Conservation (phyloP, 1,284 basidiomycete species). For the Xerocomus nothofagi region DNA sequence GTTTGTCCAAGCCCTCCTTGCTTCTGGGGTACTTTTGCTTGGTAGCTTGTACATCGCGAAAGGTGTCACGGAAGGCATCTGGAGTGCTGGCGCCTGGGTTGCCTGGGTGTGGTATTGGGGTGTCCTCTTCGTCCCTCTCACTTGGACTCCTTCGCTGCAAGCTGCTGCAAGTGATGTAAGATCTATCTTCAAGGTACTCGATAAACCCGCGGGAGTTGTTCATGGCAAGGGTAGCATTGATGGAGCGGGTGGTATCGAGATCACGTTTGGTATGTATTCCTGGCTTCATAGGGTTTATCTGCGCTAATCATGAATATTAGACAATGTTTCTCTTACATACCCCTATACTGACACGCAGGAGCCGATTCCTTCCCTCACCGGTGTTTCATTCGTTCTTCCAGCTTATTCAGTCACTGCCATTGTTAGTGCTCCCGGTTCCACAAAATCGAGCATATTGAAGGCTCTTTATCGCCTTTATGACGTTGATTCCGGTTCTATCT, state of each 20-base stretch:
- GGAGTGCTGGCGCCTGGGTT: slow-evolving; percentile 32
- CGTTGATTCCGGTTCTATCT: slow-evolving; percentile 68
- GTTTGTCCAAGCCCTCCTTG: slow-evolving; percentile 78
- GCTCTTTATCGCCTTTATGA: slow-evolving; percentile 92
- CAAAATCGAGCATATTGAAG: slow-evolving; percentile 82
- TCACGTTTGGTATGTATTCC: slow-evolving; percentile 71
- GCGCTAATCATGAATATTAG: slow-evolving; percentile 38
- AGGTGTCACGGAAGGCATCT: slow-evolving; percentile 31
- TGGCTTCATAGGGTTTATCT: neutral
- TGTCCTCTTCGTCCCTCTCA: slow-evolving; percentile 27
- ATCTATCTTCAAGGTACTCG: slow-evolving; percentile 64
- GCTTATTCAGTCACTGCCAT: slow-evolving; percentile 80
- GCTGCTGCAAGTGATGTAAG: slow-evolving; percentile 13
- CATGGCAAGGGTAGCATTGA: slow-evolving; percentile 79
- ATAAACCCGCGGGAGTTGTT: slow-evolving; percentile 78
- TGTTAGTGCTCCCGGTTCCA: slow-evolving; percentile 78
- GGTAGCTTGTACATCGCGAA: slow-evolving; percentile 49
- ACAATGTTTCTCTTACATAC: slow-evolving; percentile 82
- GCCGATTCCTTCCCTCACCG: slow-evolving; percentile 61
- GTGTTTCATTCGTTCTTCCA: slow-evolving; percentile 82
- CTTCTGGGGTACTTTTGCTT: slow-evolving; percentile 72
- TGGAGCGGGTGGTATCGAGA: slow-evolving; percentile 69
- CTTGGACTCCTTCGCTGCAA: slow-evolving; percentile 24
- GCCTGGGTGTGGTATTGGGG: slow-evolving; percentile 36
- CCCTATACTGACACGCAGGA: slow-evolving; percentile 69